These are phyloP conservation scores for Colletotrichum sp. DNA, from an alignment of 2,329 filamentous ascomycete genomes.

Conservation along the genomic window DNA sequence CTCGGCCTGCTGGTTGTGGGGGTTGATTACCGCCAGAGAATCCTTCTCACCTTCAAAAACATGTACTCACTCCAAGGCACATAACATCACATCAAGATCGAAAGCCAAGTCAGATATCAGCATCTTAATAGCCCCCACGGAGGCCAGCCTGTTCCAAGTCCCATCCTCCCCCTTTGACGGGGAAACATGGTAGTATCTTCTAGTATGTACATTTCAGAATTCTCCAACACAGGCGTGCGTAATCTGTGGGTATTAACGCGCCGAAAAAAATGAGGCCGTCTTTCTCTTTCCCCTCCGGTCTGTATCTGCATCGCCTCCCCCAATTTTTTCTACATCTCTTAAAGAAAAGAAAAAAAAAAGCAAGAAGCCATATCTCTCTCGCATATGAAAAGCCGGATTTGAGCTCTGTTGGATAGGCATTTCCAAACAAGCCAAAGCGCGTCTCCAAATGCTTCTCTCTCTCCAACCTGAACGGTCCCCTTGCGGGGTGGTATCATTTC, in stretches of 20 bases:
- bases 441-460: neutral
- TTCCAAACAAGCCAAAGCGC: neutral
- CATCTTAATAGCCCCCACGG: neutral
- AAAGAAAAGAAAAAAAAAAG: neutral
- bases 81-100: neutral
- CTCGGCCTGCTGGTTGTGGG: neutral
- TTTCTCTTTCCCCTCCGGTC: neutral
- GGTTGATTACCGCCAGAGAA: neutral
- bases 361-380: neutral
- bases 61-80: neutral
- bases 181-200: neutral
- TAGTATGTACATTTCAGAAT: slow-evolving; percentile 10
- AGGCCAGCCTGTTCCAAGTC: neutral
- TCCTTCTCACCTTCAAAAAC: neutral
- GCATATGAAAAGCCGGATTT: neutral
- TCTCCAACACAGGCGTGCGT: neutral
- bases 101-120: slow-evolving; percentile 3
- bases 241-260: neutral
- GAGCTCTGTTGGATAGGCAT: neutral
- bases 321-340: neutral
- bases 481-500: slow-evolving; percentile 24
- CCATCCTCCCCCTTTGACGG: neutral
- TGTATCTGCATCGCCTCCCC: neutral
- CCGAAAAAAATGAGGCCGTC: neutral
- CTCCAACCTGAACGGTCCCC: slow-evolving; percentile 13